phyloP scores from a whole-genome alignment of 179 eudicot species.

The Sideroxylon spinosum region DNA sequence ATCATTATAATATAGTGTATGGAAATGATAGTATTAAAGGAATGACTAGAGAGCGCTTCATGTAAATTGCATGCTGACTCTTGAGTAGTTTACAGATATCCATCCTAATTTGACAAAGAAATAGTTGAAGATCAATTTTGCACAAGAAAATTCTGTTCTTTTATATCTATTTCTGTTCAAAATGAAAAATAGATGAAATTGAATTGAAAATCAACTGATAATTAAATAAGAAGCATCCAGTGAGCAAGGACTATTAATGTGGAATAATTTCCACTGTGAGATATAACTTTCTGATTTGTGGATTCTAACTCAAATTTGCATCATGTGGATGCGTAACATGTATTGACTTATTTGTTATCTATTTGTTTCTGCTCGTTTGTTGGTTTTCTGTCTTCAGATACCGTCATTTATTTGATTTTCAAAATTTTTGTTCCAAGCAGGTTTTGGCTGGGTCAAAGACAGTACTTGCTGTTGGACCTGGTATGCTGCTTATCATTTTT shows the following conservation, averaged over 20 bases:
- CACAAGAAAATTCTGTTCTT: not conserved
- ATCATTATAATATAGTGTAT: not conserved
- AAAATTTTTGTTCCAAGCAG: constrained; percentile 28
- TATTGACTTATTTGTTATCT: not conserved
- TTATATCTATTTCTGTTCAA: not conserved
- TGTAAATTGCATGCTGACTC: not conserved
- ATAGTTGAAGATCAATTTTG: not conserved
- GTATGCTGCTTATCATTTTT: constrained; percentile 35
- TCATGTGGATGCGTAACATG: too few relatives aligned
- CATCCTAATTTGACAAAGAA: not conserved
- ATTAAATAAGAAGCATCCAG: not conserved
- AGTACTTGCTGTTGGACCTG: constrained; percentile 88
- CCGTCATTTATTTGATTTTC: not conserved
- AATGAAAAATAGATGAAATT: not conserved
- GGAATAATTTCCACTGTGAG: not conserved
- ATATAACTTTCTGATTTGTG: not conserved
- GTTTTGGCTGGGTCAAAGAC: constrained; percentile 83
- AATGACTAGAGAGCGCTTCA: not conserved
- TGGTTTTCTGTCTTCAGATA: constrained; percentile 6
- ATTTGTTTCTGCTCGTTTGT: not conserved
- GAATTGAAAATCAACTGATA: not conserved
- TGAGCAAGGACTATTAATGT: not conserved
- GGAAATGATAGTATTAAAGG: not conserved
- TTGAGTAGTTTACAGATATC: not conserved
- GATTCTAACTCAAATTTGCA: not conserved